Evolutionary conservation across 768 basidiomycete species (phyloP).

Genomic region (Suillus sp.): DNA sequence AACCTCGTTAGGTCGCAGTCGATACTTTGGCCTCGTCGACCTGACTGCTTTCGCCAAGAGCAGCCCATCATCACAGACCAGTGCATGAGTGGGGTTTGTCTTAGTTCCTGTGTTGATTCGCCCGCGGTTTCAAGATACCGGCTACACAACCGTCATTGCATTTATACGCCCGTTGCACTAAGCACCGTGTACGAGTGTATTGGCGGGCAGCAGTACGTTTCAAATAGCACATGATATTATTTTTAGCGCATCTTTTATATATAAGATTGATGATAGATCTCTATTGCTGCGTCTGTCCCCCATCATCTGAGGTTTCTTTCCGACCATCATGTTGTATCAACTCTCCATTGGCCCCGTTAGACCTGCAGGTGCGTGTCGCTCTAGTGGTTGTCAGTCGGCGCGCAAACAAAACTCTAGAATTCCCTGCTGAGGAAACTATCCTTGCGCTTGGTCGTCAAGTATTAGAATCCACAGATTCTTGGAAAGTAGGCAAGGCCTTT

Average conservation of each 20-base stretch:
- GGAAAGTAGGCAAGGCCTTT: slow-evolving; percentile 71
- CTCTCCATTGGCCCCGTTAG: slow-evolving; percentile 44
- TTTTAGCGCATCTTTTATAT: slow-evolving; percentile 10
- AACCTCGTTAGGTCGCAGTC: slow-evolving; percentile 69
- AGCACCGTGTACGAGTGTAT: background rate
- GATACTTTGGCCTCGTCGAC: slow-evolving; percentile 80
- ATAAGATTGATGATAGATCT: background rate
- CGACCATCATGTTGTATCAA: slow-evolving; percentile 34
- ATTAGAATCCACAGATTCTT: slow-evolving; percentile 55
- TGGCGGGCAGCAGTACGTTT: slow-evolving; percentile 12
- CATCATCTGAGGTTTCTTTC: slow-evolving; percentile 11
- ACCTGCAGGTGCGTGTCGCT: slow-evolving; percentile 36
- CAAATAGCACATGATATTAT: slow-evolving; percentile 24
- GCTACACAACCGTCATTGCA: background rate
- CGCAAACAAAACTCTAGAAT: slow-evolving; percentile 39
- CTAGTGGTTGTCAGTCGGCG: background rate
- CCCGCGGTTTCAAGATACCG: background rate
- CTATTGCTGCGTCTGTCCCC: background rate
- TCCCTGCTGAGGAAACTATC: slow-evolving; percentile 62
- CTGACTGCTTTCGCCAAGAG: slow-evolving; percentile 42
- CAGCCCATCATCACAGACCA: slow-evolving; percentile 15
- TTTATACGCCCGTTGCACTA: background rate
- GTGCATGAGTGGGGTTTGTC: slow-evolving; percentile 9
- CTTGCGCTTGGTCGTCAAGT: slow-evolving; percentile 55
- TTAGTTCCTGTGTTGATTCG: background rate